These are phyloP conservation scores for Saksenaea vasiformis DNA, from an alignment of 371 early-diverging fungal species.

Conservation along the genomic window DNA sequence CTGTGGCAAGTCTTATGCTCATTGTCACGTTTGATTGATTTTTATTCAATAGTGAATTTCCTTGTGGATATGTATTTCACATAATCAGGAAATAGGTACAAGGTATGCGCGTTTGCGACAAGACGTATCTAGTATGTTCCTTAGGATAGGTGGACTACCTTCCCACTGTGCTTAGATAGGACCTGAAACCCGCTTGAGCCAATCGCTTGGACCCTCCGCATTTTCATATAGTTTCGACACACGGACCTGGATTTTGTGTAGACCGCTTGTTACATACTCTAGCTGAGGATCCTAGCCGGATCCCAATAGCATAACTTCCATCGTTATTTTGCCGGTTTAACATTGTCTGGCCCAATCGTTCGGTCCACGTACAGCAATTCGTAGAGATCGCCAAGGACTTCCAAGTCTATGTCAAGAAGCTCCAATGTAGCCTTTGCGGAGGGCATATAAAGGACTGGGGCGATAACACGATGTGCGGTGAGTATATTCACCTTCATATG, in stretches of 20 bases:
- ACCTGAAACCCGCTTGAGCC: background rate
- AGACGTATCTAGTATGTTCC: too few species aligned
- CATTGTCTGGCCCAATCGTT: background rate
- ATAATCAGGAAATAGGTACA: too few species aligned
- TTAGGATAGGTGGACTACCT: too few species aligned
- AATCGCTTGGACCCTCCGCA: background rate
- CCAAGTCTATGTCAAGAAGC: background rate
- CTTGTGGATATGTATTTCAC: too few species aligned
- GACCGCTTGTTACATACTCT: background rate
- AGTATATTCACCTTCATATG: background rate
- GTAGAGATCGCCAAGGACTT: background rate
- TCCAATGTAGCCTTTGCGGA: background rate
- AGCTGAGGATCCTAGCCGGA: background rate
- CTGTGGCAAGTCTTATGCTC: too few species aligned
- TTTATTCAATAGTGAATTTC: too few species aligned
- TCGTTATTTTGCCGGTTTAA: too few species aligned
- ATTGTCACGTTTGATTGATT: too few species aligned
- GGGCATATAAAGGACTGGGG: background rate
- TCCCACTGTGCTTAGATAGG: background rate
- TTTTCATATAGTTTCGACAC: background rate
- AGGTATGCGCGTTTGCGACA: too few species aligned
- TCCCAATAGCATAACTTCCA: background rate
- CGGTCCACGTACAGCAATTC: background rate
- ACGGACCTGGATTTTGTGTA: background rate
- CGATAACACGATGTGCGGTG: background rate